Evolutionary conservation across 1,139 yeast genomes (phyloP).

Genomic region (Blastobotrys petasosporus): DNA sequence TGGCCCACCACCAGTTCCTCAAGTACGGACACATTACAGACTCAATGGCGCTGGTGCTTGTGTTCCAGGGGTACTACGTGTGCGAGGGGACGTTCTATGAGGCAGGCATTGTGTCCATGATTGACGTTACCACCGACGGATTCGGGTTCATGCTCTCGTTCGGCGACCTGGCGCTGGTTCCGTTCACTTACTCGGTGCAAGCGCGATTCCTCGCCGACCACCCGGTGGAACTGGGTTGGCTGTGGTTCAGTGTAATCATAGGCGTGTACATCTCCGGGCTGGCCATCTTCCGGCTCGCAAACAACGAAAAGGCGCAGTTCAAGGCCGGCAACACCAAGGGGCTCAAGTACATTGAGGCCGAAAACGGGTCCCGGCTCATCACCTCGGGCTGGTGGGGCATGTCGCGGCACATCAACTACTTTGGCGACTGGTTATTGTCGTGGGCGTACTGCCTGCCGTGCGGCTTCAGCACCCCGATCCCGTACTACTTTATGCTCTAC

Average conservation of each 20-base stretch:
- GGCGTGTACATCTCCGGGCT: constrained; percentile 56
- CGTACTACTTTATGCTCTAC: constrained; percentile 81
- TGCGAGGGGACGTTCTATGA: constrained; percentile 91
- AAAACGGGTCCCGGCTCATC: constrained; percentile 72
- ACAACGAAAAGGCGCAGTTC: constrained; percentile 78
- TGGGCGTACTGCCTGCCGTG: constrained; percentile 92
- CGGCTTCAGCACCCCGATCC: constrained; percentile 71
- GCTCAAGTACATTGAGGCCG: constrained; percentile 62
- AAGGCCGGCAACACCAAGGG: constrained; percentile 66
- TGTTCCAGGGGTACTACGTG: constrained; percentile 74
- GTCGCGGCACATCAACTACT: constrained; percentile 88
- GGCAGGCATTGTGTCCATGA: constrained; percentile 84
- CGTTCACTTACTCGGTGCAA: constrained; percentile 85
- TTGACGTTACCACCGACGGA: constrained; percentile 94
- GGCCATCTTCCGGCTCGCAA: constrained; percentile 76
- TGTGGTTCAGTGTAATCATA: constrained; percentile 36
- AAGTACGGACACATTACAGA: constrained; percentile 56
- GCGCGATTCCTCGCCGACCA: constrained; percentile 71
- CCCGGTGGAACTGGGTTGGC: constrained; percentile 51
- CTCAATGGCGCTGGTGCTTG: constrained; percentile 62
- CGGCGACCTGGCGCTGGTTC: constrained; percentile 93
- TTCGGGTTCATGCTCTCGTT: constrained; percentile 93
- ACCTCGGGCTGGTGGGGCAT: constrained; percentile 95
- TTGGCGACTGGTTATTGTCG: constrained; percentile 93
- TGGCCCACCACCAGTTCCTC: constrained; percentile 75